Percentiles rank a stretch among this genome's conserved stretches.
Evolutionary conservation across 2,329 filamentous ascomycete species (phyloP).

Genomic region (Phialophora verrucosa): DNA sequence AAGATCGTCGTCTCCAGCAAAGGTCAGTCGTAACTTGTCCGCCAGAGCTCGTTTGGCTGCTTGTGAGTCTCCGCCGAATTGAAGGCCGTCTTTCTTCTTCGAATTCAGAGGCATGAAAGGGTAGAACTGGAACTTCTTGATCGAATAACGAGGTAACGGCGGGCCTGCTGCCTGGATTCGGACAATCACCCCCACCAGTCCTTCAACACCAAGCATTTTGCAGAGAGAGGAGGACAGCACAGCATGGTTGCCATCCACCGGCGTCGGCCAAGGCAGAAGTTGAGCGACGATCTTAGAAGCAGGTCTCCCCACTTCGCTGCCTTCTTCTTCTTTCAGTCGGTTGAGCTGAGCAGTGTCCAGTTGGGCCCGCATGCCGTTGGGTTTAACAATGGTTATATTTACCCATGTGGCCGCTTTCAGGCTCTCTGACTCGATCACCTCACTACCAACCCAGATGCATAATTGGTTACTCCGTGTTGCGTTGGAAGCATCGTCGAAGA

Average conservation of each 20-base stretch:
- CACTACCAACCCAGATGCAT: slow-evolving; percentile 83
- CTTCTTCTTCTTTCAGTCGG: slow-evolving; percentile 68
- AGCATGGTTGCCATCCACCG: slow-evolving; percentile 78
- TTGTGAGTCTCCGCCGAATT: slow-evolving; percentile 86
- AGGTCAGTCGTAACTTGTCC: slow-evolving; percentile 69
- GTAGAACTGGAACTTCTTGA: slow-evolving; percentile 75
- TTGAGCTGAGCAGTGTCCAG: slow-evolving; percentile 71
- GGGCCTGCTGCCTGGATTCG: slow-evolving; percentile 82
- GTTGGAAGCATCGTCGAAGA: slow-evolving; percentile 71
- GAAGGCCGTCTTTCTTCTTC: slow-evolving; percentile 70
- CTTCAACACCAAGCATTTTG: slow-evolving; percentile 70
- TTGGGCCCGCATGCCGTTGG: slow-evolving; percentile 74
- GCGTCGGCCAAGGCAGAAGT: slow-evolving; percentile 80
- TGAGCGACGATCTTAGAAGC: slow-evolving; percentile 75
- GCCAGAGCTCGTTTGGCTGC: slow-evolving; percentile 77
- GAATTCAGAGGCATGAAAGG: slow-evolving; percentile 70
- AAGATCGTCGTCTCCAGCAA: slow-evolving; percentile 64
- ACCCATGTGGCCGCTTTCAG: slow-evolving; percentile 79
- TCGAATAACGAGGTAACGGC: slow-evolving; percentile 69
- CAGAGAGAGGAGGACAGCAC: slow-evolving; percentile 81
- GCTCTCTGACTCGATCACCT: slow-evolving; percentile 72
- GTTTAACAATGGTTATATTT: slow-evolving; percentile 82
- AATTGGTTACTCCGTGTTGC: slow-evolving; percentile 62
- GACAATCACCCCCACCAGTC: slow-evolving; percentile 82
- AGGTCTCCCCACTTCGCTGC: slow-evolving; percentile 61